Evolutionary conservation across 179 eudicot genomes (phyloP).

Genomic region (Gypsophila paniculata): DNA sequence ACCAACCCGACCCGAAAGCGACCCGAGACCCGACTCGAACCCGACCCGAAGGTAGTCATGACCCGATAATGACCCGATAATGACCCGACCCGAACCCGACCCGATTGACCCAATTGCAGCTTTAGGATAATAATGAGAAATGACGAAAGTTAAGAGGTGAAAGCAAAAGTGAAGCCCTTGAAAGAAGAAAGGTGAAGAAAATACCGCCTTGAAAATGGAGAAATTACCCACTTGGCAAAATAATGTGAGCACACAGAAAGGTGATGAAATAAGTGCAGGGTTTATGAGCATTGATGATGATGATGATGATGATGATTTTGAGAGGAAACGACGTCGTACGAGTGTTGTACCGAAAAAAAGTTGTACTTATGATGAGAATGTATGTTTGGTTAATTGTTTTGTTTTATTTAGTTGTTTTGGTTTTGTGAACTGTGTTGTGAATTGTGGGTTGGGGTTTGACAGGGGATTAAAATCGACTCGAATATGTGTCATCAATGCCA

Average conservation of each 20-base stretch:
- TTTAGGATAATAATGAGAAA: background rate
- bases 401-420: too few relatives aligned
- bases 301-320: background rate
- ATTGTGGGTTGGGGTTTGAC: background rate
- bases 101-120: too few relatives aligned
- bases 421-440: background rate
- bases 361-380: background rate
- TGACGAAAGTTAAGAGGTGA: background rate
- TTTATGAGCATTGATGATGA: background rate
- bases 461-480: constrained; percentile 33
- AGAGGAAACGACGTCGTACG: background rate
- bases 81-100: too few relatives aligned
- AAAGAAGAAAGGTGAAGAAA: background rate
- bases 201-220: too few relatives aligned
- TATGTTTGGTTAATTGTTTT: background rate
- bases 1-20: too few relatives aligned
- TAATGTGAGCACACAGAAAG: background rate
- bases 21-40: too few relatives aligned
- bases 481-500: constrained; percentile 77
- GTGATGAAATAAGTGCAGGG: background rate
- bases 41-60: too few relatives aligned
- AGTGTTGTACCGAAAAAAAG: background rate
- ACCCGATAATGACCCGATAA: too few relatives aligned
- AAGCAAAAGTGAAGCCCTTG: background rate
- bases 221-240: too few relatives aligned